Evolutionary conservation across 2,329 filamentous ascomycete genomes (phyloP).

Genomic region (Hypoxylon sp.): DNA sequence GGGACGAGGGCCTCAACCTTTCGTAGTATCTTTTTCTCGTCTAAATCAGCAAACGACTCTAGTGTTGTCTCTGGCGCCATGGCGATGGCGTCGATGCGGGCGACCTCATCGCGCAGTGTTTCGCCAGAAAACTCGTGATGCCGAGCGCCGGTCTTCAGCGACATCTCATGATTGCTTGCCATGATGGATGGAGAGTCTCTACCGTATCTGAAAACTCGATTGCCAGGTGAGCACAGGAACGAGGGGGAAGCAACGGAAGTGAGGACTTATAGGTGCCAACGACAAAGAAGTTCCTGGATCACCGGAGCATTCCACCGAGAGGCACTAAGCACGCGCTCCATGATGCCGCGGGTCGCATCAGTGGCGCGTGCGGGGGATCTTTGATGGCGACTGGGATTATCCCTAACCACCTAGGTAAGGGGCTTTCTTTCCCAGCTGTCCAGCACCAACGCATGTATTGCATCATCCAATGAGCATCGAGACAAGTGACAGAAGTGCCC

Average conservation of each 20-base stretch:
- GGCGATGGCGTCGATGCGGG: conserved; percentile 40
- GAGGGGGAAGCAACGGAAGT: conserved; percentile 2
- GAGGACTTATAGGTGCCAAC: conserved; percentile 24
- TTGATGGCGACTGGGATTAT: conserved; percentile 1
- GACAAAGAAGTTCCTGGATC: conserved; percentile 11
- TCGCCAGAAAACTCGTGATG: conserved; percentile 23
- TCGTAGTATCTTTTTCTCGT: conserved; percentile 69
- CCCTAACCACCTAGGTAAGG: conserved; percentile 23
- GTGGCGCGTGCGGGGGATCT: conserved; percentile 23
- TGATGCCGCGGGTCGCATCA: conserved; percentile 20
- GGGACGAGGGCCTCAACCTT: conserved; percentile 55
- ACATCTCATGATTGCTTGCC: conserved; percentile 38
- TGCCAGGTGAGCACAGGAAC: conserved; percentile 3
- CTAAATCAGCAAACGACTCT: conserved; percentile 55
- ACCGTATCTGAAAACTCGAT: conserved; percentile 5
- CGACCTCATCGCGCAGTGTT: conserved; percentile 34
- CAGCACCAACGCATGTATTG: background rate
- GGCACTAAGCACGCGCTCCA: conserved; percentile 21
- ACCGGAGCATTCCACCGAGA: conserved; percentile 33
- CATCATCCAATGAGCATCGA: conserved; percentile 24
- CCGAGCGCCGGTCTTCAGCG: conserved; percentile 36
- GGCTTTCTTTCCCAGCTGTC: background rate
- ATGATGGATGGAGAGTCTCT: conserved; percentile 29
- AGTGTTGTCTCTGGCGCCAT: conserved; percentile 41
- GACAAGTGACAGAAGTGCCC: conserved; percentile 9